Evolutionary conservation across 495 filamentous ascomycete genomes (phyloP), one percentile per base, ranked within the genome.

Genomic region (Podospora tetraspora): DNA sequence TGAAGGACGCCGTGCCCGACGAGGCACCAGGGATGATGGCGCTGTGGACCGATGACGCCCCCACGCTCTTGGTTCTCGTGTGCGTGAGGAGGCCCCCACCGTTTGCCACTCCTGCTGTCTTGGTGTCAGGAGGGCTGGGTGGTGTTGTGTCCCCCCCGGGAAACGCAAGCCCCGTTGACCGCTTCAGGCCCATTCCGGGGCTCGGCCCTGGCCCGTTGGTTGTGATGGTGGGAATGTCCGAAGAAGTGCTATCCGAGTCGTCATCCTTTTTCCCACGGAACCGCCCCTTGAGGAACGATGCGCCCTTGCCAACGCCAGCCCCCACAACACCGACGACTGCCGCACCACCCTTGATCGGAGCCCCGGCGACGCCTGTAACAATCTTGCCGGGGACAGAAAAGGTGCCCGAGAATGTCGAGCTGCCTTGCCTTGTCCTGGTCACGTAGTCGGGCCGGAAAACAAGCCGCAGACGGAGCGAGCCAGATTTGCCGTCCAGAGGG

Each of bases 401-500:
- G 0, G 93, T 97, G 16, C 95, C 95, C 4, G 88, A 89, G 84
- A 99, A 96, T 4, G 95, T 97, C 3, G 91, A 91, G 0, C 94
- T 95, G 58, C 96, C 95, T 78, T 97, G 92, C 37, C 92, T 87
- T 12, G 92, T 86, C 61, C 96, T 89, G 19, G 89, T 89, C 67
- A 99, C 92, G 72, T 97, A 99, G 79, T 90, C 88, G 3, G 96
- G 91, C 70, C 91, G 94, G 88, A 99, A 99, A n/a, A 97, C 82
- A 70, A 97, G 84, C 68, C 90, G 91, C 64, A 99, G 78, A 43
- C 91, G 87, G 37, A 99, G 83, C 11, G 86, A 84, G 23, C 95
- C 95, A 1, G 90, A 95, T 77, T 97, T 97, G 22, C 95, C 96
- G 75, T 97, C 91, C 3, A 98, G 83, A 24, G 82, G 82, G n/a